These are phyloP conservation scores for Aspergillus pseudotamarii DNA, from an alignment of 2,329 filamentous ascomycete genomes.

Conservation along the genomic window DNA sequence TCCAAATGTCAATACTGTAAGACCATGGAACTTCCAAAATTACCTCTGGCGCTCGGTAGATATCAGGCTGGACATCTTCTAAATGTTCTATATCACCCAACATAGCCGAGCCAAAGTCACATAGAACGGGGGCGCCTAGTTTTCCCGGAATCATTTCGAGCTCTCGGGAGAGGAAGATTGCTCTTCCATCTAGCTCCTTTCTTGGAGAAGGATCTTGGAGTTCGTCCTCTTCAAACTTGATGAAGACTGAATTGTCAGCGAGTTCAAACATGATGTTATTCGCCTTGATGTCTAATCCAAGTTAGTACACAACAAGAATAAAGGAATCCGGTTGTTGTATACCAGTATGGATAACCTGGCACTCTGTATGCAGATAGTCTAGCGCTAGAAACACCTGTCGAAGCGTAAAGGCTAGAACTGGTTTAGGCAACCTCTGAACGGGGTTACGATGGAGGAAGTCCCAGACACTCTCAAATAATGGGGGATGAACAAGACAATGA, in stretches of 20 bases:
- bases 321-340: slow-evolving; percentile 8
- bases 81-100: slow-evolving; percentile 36
- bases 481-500: slow-evolving; percentile 43
- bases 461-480: slow-evolving; percentile 48
- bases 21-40: slow-evolving; percentile 52
- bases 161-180: slow-evolving; percentile 48
- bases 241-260: slow-evolving; percentile 44
- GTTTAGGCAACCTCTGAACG: slow-evolving; percentile 36
- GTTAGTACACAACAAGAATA: background rate
- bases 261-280: slow-evolving; percentile 53
- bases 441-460: slow-evolving; percentile 47
- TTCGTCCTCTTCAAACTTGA: slow-evolving; percentile 45
- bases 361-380: slow-evolving; percentile 52
- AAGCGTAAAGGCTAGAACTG: slow-evolving; percentile 41
- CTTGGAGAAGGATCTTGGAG: slow-evolving; percentile 43
- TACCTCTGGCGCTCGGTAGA: slow-evolving; percentile 48
- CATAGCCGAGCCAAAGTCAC: slow-evolving; percentile 55
- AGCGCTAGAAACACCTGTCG: slow-evolving; percentile 47
- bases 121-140: slow-evolving; percentile 44
- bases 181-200: slow-evolving; percentile 46
- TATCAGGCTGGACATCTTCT: slow-evolving; percentile 33
- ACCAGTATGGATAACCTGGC: slow-evolving; percentile 52
- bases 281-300: slow-evolving; percentile 46
- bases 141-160: slow-evolving; percentile 36
- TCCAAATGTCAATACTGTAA: slow-evolving; percentile 57